Evolutionary conservation across 1,284 basidiomycete species (phyloP), one percentile per base, ranked within the genome.

Genomic region (Ustilago hordei): DNA sequence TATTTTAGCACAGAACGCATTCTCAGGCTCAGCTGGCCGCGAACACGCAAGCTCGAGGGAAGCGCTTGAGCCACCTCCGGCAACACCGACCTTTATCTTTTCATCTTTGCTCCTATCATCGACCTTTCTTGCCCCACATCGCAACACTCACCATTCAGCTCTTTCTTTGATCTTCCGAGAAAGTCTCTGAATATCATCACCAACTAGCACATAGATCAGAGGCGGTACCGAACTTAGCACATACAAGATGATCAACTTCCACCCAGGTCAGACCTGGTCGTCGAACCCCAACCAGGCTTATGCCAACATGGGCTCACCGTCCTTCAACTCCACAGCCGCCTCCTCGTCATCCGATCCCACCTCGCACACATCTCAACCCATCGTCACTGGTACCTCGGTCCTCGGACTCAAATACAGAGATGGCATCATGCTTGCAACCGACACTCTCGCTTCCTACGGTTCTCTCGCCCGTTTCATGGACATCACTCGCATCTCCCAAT

Each of bases 391-490:
- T 79, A 97, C 96, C 5, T 95, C 93, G 64, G 94, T 99, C 8
- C 90, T 99, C 43, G 97, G 93, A 7, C 89, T 99, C 86, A 93
- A 93, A 87, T 99, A 91, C 90, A 95, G 95, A 87, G 95, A 94
- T 82, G 96, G 97, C 3, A 91, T 99, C 79, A 98, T 99, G 94
- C 91, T 99, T 89, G 95, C 97, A n/a, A 94, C 97, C 39, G 96
- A 99, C 89, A 98, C 93, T 81, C 92, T 99, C 58, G 96, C 94
- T 12, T 99, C 97, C 0, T 99, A 98, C 83, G 97, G 97, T 65
- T 98, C 95, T 8, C 91, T 99, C 50, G 95, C 97, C 2, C 92
- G 96, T 23, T 98, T 98, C 91, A 96, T 95, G 89, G 94, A 96
- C 85, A 90, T 99, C 68, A 91, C 93, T 81, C 93, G 96, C 87